A percentile compares a stretch with the other conserved stretches of the same genome.
Evolutionary conservation across 1,284 basidiomycete genomes (phyloP).

Genomic region (Spongispora temasekensis): DNA sequence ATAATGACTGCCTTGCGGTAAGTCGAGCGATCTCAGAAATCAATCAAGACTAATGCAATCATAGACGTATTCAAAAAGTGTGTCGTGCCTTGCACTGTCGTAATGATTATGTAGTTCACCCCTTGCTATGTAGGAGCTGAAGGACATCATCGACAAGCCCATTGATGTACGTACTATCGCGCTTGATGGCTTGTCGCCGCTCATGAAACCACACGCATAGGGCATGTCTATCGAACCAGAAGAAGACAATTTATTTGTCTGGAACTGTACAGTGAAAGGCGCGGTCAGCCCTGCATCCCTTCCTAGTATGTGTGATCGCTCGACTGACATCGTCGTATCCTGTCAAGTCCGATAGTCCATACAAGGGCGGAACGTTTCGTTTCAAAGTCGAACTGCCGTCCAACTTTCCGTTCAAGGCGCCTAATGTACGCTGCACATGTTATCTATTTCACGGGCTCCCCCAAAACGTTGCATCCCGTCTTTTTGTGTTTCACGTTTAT

Average conservation of each 20-base stretch:
- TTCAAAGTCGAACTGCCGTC: constrained; percentile 71
- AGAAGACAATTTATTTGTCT: constrained; percentile 76
- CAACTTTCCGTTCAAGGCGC: constrained; percentile 91
- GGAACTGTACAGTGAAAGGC: constrained; percentile 79
- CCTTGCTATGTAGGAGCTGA: constrained; percentile 59
- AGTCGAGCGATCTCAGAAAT: constrained; percentile 6
- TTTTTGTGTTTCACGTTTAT: constrained; percentile 4
- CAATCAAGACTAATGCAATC: constrained; percentile 10
- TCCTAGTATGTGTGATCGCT: constrained; percentile 3
- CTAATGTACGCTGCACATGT: constrained; percentile 53
- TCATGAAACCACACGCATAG: constrained; percentile 35
- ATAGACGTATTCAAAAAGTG: constrained; percentile 75
- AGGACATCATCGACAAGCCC: constrained; percentile 58
- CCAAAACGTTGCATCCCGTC: constrained; percentile 27
- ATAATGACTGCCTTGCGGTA: constrained; percentile 65
- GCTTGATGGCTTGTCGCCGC: constrained; percentile 9
- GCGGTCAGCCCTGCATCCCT: constrained; percentile 60
- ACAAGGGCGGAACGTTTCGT: constrained; percentile 81
- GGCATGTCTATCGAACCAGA: constrained; percentile 63
- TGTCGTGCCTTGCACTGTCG: constrained; percentile 8
- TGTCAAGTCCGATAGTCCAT: constrained; percentile 79
- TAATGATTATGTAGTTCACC: constrained; percentile 18
- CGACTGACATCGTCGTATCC: constrained; percentile 2
- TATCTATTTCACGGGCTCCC: constrained; percentile 15
- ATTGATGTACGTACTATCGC: constrained; percentile 53